Base-by-base conservation (phyloP, 2,329 filamentous ascomycete species). In the Beauveria pseudobassiana region DNA sequence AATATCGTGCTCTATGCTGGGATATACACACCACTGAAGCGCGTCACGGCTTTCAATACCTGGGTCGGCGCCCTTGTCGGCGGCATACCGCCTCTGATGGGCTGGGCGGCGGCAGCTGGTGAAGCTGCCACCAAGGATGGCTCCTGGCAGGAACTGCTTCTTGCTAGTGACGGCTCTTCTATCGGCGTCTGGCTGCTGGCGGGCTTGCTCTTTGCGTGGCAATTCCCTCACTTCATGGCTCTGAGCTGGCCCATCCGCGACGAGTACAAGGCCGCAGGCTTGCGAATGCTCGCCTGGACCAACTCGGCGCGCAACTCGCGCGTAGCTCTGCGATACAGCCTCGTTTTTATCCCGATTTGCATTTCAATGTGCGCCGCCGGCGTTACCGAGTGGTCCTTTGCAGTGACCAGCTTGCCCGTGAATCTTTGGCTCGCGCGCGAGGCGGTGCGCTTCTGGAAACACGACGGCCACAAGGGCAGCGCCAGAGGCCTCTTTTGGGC, bases 191-290 rank as follows among this genome's bases (percentile, higher is more conserved):
- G 95, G 95, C 77, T 98, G 1, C 79, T 97, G 16, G 93, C 91
- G 1, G 86, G 82, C 0, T 77, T 98, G 7, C 79, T 99, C 5
- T 96, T 96, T 67, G 89, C 92, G 14, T 99, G 95, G 95, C 93
- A 99, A 72, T 98, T 99, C 71, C 92, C 95, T 3, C 95, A 99
- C 76, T 99, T 99, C 78, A 98, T 97, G 82, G 89, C 93, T 1
- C 81, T 99, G 24, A 93, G 90, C 52, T 96, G 93, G 84, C 81
- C 85, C 4, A 96, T 98, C 64, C 83, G 91, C 22, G 87, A 96
- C 9, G 95, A 99, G 73, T 99, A 99, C 79, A 88, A 87, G 66
- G 80, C 78, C 12, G 86, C 84, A 0, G 86, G 85, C 9, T 81
- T 88, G 69, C 80, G 81, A 65, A 89, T 89, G 95, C 80, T 98